Evolutionary conservation across 805 yeast species (phyloP).

Genomic region (Lachancea lanzarotensis): DNA sequence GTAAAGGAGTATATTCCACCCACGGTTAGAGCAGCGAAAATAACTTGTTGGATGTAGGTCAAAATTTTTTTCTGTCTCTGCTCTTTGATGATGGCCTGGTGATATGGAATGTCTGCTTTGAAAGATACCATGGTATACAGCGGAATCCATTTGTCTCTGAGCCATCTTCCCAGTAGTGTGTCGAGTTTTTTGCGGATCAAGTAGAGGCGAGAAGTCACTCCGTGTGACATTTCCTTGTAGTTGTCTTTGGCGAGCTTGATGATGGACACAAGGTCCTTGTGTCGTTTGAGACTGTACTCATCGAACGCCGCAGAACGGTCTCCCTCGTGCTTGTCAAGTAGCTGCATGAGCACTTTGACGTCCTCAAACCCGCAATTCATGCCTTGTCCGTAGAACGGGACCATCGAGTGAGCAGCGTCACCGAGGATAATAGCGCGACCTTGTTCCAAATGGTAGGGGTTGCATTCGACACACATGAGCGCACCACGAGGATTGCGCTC

Average conservation of each 20-base stretch:
- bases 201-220: slow-evolving; percentile 10
- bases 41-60: slow-evolving; percentile 15
- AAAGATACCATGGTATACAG: slow-evolving; percentile 90
- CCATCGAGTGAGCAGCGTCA: slow-evolving; percentile 96
- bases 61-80: slow-evolving; percentile 50
- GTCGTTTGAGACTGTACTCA: slow-evolving; percentile 48
- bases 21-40: slow-evolving; percentile 8
- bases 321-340: slow-evolving; percentile 35
- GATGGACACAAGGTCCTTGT: slow-evolving; percentile 66
- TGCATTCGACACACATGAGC: slow-evolving; percentile 63
- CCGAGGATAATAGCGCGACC: slow-evolving; percentile 63
- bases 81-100: slow-evolving; percentile 54
- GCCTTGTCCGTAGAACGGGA: slow-evolving; percentile 97
- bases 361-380: slow-evolving; percentile 96
- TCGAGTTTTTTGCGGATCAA: slow-evolving; percentile 64
- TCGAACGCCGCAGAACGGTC: slow-evolving; percentile 46
- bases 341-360: slow-evolving; percentile 56
- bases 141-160: slow-evolving; percentile 71
- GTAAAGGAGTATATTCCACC: slow-evolving; percentile 7
- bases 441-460: slow-evolving; percentile 61
- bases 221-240: slow-evolving; percentile 37
- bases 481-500: slow-evolving; percentile 64
- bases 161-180: slow-evolving; percentile 48
- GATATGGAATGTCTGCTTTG: slow-evolving; percentile 73
- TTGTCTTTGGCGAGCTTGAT: slow-evolving; percentile 72